Percentiles rank a stretch among this genome's conserved stretches.
Evolutionary conservation across 78 protist species (phyloP).

Genomic region (Fonticula alba): DNA sequence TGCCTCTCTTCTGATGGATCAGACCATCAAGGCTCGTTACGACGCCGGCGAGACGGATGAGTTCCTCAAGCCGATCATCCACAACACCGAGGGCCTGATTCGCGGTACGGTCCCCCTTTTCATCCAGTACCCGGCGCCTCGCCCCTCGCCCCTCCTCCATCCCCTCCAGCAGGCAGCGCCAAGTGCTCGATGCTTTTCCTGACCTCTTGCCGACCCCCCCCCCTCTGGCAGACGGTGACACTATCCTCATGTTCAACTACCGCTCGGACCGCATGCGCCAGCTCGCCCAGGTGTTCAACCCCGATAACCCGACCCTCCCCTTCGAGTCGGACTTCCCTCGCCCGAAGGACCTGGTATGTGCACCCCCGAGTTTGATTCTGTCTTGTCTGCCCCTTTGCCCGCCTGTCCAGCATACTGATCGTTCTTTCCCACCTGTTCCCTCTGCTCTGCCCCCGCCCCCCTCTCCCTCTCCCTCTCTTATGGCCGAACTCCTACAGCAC

Average conservation of each 20-base stretch:
- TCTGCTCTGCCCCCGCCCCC: not conserved
- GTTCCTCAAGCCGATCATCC: slow-evolving; percentile 11
- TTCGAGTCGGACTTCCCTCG: not conserved
- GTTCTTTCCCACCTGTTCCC: too few species aligned
- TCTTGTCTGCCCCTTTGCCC: not conserved
- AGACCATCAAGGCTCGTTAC: not conserved
- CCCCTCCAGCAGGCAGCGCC: not conserved
- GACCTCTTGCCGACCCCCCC: not conserved
- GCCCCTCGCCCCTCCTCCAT: not conserved
- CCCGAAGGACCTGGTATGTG: not conserved
- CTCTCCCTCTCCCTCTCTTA: not conserved
- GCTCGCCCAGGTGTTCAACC: not conserved
- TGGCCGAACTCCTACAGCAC: not conserved
- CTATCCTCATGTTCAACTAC: slow-evolving; percentile 2
- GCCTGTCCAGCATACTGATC: not conserved
- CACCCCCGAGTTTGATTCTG: not conserved
- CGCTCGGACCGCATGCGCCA: slow-evolving; percentile 22
- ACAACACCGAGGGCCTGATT: not conserved
- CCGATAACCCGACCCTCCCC: not conserved
- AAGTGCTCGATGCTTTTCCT: not conserved
- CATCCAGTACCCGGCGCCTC: not conserved
- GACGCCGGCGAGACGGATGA: slow-evolving; percentile 5
- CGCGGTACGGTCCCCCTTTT: not conserved
- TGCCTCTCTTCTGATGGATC: not conserved
- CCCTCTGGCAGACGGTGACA: slow-evolving; percentile 3